A percentile compares a stretch with the other conserved stretches of the same genome.
Evolutionary conservation across 768 basidiomycete genomes (phyloP).

Genomic region (Rubroboletus pulcherrimus): DNA sequence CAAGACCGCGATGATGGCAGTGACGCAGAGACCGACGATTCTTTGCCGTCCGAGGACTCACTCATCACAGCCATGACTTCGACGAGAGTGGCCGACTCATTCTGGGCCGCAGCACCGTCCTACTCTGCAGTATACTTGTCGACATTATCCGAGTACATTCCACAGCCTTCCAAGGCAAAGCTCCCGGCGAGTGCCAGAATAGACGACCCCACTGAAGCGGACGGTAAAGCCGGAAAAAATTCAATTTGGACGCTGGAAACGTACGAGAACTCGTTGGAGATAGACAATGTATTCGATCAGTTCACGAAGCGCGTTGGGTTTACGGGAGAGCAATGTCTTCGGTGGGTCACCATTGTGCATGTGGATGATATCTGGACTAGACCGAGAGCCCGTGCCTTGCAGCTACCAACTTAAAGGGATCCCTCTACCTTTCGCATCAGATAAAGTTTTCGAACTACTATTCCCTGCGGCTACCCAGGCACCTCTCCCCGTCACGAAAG

Average conservation of each 20-base stretch:
- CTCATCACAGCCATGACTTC: constrained; percentile 57
- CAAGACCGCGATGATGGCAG: constrained; percentile 24
- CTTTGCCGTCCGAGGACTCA: constrained; percentile 42
- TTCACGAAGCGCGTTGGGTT: constrained; percentile 71
- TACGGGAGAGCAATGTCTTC: constrained; percentile 80
- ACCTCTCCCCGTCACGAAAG: constrained; percentile 54
- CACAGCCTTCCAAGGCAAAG: constrained; percentile 50
- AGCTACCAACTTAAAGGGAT: constrained; percentile 87
- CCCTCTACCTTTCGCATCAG: constrained; percentile 84
- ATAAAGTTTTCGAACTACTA: constrained; percentile 64
- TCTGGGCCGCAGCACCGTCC: constrained; percentile 63
- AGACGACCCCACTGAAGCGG: constrained; percentile 41
- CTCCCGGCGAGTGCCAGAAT: constrained; percentile 36
- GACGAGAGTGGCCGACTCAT: constrained; percentile 51
- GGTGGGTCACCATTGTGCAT: constrained; percentile 43
- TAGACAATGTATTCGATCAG: constrained; percentile 83
- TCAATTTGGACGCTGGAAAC: constrained; percentile 63
- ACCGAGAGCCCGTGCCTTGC: constrained; percentile 2
- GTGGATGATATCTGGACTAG: neutral
- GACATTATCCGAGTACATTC: constrained; percentile 68
- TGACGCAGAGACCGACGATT: constrained; percentile 36
- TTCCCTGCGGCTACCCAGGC: constrained; percentile 55
- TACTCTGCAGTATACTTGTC: constrained; percentile 73
- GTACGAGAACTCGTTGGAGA: constrained; percentile 75
- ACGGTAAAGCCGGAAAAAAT: constrained; percentile 44